phyloP scores from a whole-genome alignment of 2,329 filamentous ascomycete species.

The Xylariaceae sp. region DNA sequence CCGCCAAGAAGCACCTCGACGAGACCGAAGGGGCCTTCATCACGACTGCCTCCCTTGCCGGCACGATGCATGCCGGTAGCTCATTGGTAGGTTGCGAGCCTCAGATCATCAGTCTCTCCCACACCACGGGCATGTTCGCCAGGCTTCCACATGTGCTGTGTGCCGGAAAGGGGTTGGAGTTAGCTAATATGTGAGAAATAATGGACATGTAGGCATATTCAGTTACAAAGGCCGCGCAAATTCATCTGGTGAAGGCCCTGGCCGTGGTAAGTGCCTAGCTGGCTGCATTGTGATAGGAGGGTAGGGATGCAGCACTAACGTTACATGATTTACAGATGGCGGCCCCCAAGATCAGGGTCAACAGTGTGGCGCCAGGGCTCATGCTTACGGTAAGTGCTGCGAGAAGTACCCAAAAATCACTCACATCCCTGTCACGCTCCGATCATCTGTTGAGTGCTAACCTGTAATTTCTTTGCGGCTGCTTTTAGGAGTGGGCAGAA shows the following conservation, averaged over 20 bases:
- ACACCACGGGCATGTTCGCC: too few species aligned
- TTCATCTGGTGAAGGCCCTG: conserved; percentile 52
- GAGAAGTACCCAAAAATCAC: neutral
- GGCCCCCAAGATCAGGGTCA: conserved; percentile 53
- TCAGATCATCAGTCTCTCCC: too few species aligned
- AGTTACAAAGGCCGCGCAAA: conserved; percentile 69
- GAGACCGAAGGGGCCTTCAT: conserved; percentile 56
- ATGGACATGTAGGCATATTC: conserved; percentile 55
- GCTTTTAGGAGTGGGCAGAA: conserved; percentile 54
- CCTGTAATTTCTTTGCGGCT: conserved; percentile 7
- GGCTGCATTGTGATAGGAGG: neutral
- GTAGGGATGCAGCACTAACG: too few species aligned
- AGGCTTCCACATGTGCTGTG: too few species aligned
- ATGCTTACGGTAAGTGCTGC: conserved; percentile 34
- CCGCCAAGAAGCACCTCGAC: conserved; percentile 49
- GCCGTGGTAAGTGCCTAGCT: conserved; percentile 31
- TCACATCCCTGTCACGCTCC: neutral
- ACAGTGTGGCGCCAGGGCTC: conserved; percentile 51
- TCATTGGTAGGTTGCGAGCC: conserved; percentile 39
- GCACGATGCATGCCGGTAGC: conserved; percentile 58
- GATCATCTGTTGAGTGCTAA: too few species aligned
- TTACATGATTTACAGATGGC: too few species aligned
- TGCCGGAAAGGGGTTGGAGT: neutral
- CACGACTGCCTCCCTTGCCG: conserved; percentile 58
- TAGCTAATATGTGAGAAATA: neutral